Base-by-base conservation (phyloP, 106 monocot genomes). In the Acorus calamus region DNA sequence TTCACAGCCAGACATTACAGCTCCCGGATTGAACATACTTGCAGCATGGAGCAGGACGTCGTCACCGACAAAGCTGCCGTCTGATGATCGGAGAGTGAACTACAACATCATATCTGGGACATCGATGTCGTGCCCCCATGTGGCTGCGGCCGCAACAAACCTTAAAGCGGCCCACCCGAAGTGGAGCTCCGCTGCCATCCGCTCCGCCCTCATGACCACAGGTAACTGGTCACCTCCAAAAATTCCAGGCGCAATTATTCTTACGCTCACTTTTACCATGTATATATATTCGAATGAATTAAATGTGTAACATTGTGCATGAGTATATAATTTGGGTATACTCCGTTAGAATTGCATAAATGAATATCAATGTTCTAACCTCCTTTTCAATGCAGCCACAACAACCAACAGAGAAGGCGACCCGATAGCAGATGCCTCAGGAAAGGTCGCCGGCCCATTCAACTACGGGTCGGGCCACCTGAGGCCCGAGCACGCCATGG, bases 121-220 rank as follows among this genome's bases (percentile, higher is more conserved):
- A 2, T 93, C 92, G 10, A 93, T 93, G 92, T 78, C 92, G 12
- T 93, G 92, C 76, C 92, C 92, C 6, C 92, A 93, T 46, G 88
- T 85, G 0, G 65, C 88, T 5, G 88, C 85, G 12, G 54, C 70
- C 11, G 83, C 80, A 2, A 80, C 72, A 3, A 78, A 80, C 11
- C 78, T 93, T 62, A 78, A 62, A 59, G 73, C 80, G 10, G 14
- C 72, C 2, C 54, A 93, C 59, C 88, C 88, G 0, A 4, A 73
- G 2, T 93, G 92, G 92, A 93, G 80, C 70, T 75, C 80, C 3
- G 80, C 88, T 50, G 88, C 85, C 8, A 83, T 93, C 51, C 69
- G 88, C 72, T 93, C 92, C 6, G 85, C 92, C 50, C 72, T 93
- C 5, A 85, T 93, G 78, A 88, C 92, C 56, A 93, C 85, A 4